Conservation (phyloP, 306 rosid genomes). For the Canavalia ensiformis region DNA sequence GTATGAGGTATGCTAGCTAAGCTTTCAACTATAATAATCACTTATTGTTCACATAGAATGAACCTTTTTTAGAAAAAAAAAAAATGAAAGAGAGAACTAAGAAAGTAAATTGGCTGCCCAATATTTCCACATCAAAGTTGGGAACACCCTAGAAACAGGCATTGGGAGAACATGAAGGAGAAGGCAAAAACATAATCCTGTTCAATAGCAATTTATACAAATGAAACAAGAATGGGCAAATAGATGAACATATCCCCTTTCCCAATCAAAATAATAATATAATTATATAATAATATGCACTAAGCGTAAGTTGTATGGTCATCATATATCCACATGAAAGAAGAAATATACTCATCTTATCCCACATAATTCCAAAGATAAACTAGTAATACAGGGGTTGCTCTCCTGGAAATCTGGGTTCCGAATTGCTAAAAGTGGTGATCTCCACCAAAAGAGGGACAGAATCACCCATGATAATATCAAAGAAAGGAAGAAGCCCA, state of each 20-base stretch:
- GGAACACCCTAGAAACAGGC: conserved; percentile 20
- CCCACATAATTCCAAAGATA: conserved; percentile 12
- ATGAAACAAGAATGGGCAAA: conserved; percentile 18
- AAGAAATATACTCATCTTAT: not conserved
- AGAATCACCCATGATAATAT: not conserved
- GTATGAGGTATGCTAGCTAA: not conserved
- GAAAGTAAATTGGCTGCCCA: conserved; percentile 26
- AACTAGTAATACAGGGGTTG: not conserved
- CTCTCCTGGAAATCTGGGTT: not conserved
- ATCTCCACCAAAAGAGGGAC: not conserved
- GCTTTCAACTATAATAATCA: conserved; percentile 33
- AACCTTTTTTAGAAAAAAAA: not conserved
- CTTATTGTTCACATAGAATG: not conserved
- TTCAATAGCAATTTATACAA: not conserved
- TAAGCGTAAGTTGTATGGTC: not conserved
- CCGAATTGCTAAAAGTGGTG: conserved; percentile 8
- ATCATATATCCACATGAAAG: conserved; percentile 8
- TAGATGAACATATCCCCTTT: conserved; percentile 7
- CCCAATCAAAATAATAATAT: conserved; percentile 1
- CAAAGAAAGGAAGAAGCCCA: not conserved
- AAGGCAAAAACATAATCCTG: conserved; percentile 1
- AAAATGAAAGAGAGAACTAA: conserved; percentile 8
- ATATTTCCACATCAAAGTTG: conserved; percentile 15
- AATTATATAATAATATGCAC: conserved; percentile 2
- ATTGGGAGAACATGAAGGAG: not conserved